These are phyloP conservation scores for Aspergillus cavernicola DNA, from an alignment of 495 filamentous ascomycete species.

Conservation along the genomic window DNA sequence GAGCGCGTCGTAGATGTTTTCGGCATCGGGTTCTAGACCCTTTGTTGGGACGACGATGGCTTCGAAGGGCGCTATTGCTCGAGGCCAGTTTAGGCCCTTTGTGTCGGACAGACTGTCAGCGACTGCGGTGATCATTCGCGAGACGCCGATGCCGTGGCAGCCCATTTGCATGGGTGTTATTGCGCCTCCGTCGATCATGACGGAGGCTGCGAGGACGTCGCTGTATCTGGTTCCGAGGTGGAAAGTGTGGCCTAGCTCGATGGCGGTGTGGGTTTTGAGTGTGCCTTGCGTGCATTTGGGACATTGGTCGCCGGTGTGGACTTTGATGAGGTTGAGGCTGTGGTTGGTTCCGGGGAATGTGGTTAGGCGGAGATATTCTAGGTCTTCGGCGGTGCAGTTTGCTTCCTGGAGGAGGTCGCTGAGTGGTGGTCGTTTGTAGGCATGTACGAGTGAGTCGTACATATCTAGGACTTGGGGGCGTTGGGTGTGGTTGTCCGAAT, in stretches of 20 bases:
- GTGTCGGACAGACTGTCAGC: constrained; percentile 69
- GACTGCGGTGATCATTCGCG: constrained; percentile 82
- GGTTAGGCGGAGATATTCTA: constrained; percentile 41
- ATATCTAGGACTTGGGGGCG: constrained; percentile 37
- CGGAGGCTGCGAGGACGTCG: constrained; percentile 60
- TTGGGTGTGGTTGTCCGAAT: neutral
- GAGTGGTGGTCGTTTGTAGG: constrained; percentile 43
- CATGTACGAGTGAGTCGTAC: constrained; percentile 43
- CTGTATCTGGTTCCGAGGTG: constrained; percentile 89
- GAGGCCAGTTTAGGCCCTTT: constrained; percentile 84
- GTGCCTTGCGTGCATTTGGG: constrained; percentile 60
- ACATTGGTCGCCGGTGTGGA: constrained; percentile 67
- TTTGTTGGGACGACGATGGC: constrained; percentile 62
- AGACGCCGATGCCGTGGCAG: constrained; percentile 93
- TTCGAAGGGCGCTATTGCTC: constrained; percentile 81
- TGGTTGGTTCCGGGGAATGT: constrained; percentile 37
- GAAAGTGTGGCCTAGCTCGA: constrained; percentile 95
- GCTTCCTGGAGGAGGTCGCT: constrained; percentile 34
- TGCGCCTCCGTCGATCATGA: constrained; percentile 38
- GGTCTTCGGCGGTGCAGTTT: constrained; percentile 26
- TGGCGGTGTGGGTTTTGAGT: constrained; percentile 64
- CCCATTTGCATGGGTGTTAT: constrained; percentile 78
- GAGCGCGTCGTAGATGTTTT: constrained; percentile 59
- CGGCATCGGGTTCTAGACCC: constrained; percentile 44
- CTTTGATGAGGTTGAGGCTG: constrained; percentile 56